Conservation (phyloP, 371 early-diverging fungal genomes). For the Lichtheimia hyalospora region DNA sequence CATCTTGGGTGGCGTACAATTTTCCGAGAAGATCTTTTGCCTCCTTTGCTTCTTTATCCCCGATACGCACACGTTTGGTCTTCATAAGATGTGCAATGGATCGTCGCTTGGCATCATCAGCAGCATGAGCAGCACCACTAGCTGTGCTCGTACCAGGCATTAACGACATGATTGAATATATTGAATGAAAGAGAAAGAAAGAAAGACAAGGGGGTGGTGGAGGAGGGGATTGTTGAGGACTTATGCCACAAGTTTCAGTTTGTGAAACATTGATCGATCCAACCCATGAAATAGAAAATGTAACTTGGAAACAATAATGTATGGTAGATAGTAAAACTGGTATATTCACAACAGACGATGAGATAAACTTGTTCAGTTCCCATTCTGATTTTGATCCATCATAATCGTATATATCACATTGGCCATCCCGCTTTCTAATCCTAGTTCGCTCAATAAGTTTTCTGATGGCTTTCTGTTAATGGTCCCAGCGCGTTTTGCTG, state of each 20-base stretch:
- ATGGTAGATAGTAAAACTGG: background rate
- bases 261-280: background rate
- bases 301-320: background rate
- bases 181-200: background rate
- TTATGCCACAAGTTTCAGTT: background rate
- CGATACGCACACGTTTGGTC: slow-evolving; percentile 37
- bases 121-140: slow-evolving; percentile 35
- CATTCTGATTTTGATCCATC: slow-evolving; percentile 24
- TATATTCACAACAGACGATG: background rate
- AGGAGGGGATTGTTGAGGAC: background rate
- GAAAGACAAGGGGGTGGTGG: slow-evolving; percentile 4
- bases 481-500: slow-evolving; percentile 17
- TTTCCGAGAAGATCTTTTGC: slow-evolving; percentile 16
- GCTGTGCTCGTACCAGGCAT: slow-evolving; percentile 38
- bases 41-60: slow-evolving; percentile 42
- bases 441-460: slow-evolving; percentile 41
- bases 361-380: slow-evolving; percentile 15
- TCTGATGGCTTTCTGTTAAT: slow-evolving; percentile 24
- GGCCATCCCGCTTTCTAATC: slow-evolving; percentile 47
- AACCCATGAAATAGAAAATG: slow-evolving; percentile 3
- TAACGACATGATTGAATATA: slow-evolving; percentile 21
- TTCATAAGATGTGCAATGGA: slow-evolving; percentile 30
- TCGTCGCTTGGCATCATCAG: slow-evolving; percentile 38
- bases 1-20: slow-evolving; percentile 8
- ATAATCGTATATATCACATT: slow-evolving; percentile 49